Evolutionary conservation across 23 red algal genomes (phyloP), one percentile per base, ranked within the genome.

Genomic region (Pyropia haitanensis): DNA sequence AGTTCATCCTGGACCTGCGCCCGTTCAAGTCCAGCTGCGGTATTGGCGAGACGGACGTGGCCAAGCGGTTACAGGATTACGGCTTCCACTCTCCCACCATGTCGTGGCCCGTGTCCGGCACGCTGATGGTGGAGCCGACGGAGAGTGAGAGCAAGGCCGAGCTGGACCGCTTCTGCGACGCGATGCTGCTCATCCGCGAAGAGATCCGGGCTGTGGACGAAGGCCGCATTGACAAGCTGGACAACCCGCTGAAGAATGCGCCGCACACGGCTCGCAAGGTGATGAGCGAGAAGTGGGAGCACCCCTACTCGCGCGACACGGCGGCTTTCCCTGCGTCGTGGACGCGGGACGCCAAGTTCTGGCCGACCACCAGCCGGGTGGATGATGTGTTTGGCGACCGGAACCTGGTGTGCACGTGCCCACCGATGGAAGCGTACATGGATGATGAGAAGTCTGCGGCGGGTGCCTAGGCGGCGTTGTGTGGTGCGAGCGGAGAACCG

Each of bases 1-100:
- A 98, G 65, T 98, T 98, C 60, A 98, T 98, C 75, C 30, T 98
- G 39, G 94, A 98, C 75, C 64, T 98, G 63, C 86, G 94, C 44
- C 94, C 94, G 32, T 78, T 98, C 82, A 98, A 98, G 69, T 60
- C 72, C 24, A 83, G 55, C 54, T 70, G 67, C 39, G 94, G 94
- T 48, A 79, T 98, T 22, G 80, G 80, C 0, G 94, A 98, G 67
- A 84, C 94, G 14, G 94, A 98, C 67, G 86, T 98, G 18, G 94
- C 94, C 1, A 98, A 98, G 68, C 62, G 94, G 19, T 67, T 98
- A 2, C 94, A 98, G 53, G 94, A 98, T 63, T 98, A 98, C 31
- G 94, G 94, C 10, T 98, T 98, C 68, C 94, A 98, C 51, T 79
- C 94, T 8, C 94, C 94, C 30, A 98, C 94, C 56, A 98, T 98